Percentiles rank a stretch among this genome's conserved stretches.
phyloP scores from a whole-genome alignment of 441 rosid species.

The Biscutella laevigata region DNA sequence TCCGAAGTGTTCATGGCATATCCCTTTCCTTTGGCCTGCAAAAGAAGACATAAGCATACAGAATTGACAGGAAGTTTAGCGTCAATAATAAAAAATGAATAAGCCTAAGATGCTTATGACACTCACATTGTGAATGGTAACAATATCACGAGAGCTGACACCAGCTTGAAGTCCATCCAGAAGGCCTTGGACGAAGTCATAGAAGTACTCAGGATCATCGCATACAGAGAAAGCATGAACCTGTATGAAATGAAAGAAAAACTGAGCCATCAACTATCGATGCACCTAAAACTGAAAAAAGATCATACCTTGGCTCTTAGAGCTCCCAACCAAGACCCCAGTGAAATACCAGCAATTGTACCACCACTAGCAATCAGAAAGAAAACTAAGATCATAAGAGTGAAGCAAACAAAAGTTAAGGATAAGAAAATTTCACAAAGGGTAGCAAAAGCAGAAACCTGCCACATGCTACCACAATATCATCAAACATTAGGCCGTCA shows the following conservation, averaged over 20 bases:
- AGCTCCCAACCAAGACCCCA: constrained; percentile 67
- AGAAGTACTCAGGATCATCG: constrained; percentile 87
- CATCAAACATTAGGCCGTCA: constrained; percentile 57
- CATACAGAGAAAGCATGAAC: constrained; percentile 90
- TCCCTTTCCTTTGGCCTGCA: constrained; percentile 79
- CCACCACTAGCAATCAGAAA: constrained; percentile 56
- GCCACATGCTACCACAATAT: constrained; percentile 92
- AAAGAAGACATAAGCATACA: neutral
- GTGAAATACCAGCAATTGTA: constrained; percentile 77
- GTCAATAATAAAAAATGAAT: neutral
- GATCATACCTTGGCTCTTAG: constrained; percentile 69
- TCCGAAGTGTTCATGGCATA: constrained; percentile 73
- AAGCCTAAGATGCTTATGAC: neutral
- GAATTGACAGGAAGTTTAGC: neutral
- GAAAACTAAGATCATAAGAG: constrained; percentile 6
- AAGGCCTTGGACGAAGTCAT: constrained; percentile 72
- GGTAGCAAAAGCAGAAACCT: constrained; percentile 44
- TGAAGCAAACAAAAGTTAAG: neutral
- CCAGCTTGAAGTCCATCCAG: constrained; percentile 76
- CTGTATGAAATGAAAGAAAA: constrained; percentile 34
- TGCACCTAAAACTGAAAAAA: neutral
- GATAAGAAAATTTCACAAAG: neutral
- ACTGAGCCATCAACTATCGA: neutral
- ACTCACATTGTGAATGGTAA: constrained; percentile 68
- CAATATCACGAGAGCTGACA: constrained; percentile 56